Evolutionary conservation across 1,284 basidiomycete genomes (phyloP).

Genomic region (Stereum hirsutum): DNA sequence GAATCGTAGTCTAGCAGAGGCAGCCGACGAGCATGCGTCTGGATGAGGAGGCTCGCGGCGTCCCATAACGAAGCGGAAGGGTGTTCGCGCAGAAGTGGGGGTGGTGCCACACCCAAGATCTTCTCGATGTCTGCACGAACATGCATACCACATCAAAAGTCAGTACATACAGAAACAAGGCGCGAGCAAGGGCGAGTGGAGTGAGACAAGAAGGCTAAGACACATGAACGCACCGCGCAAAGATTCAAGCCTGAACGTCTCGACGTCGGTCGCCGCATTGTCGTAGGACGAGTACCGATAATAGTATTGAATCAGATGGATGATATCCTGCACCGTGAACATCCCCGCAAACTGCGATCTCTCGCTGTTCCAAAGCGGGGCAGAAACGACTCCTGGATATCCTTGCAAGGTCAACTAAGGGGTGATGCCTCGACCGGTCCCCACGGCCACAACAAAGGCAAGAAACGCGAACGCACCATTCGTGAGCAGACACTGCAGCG

Average conservation of each 20-base stretch:
- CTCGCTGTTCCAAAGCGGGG: conserved; percentile 96
- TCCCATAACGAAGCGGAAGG: conserved; percentile 86
- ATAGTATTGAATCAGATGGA: conserved; percentile 96
- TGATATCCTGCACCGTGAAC: conserved; percentile 94
- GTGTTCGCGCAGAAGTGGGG: conserved; percentile 85
- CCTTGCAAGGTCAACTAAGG: not conserved
- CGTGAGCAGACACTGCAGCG: conserved; percentile 79
- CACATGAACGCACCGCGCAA: conserved; percentile 58
- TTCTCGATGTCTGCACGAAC: conserved; percentile 89
- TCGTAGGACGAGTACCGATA: conserved; percentile 85
- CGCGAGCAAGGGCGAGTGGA: conserved; percentile 6
- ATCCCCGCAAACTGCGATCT: conserved; percentile 88
- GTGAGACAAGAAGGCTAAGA: conserved; percentile 2
- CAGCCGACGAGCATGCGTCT: conserved; percentile 91
- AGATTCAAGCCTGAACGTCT: conserved; percentile 86
- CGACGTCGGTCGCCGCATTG: conserved; percentile 84
- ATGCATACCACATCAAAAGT: conserved; percentile 7
- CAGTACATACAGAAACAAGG: conserved; percentile 9
- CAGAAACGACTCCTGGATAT: conserved; percentile 87
- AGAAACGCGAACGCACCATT: conserved; percentile 54
- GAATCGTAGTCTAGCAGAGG: conserved; percentile 92
- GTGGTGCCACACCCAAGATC: conserved; percentile 85
- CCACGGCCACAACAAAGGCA: not conserved
- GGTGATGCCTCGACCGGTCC: no score
- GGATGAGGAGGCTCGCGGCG: conserved; percentile 85